Base-by-base conservation (phyloP, 352 stramenopile species). In the Phytophthora podocarpi region DNA sequence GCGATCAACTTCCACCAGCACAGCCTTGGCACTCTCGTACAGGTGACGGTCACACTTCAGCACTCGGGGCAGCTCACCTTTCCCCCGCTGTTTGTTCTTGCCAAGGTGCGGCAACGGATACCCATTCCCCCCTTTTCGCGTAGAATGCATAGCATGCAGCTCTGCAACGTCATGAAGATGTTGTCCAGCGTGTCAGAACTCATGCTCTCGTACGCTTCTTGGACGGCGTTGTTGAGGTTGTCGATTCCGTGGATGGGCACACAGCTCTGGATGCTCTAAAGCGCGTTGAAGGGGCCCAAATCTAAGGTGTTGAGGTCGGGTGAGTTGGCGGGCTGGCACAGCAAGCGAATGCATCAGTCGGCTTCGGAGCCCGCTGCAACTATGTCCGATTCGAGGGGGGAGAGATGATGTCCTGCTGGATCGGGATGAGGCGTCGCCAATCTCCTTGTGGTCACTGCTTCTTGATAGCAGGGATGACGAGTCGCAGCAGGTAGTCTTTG, bases 321-420 rank as follows among this genome's bases (percentile, higher is more conserved):
- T 2, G 46, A 54, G 32, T 43, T 54, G 9, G 46, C 7, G 3
- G 31, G 46, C 12, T 54, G 46, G 5, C 11, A 54, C 2, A n/a
- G 5, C 5, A 54, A 3, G 15, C 21, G 5, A 20, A 54, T 45
- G 13, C 24, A 26, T 32, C 34, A 54, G 2, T 23, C 46, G 5
- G 8, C 46, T 27, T 31, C 46, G 2, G 11, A 10, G 2, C 46
- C 46, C 5, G 30, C 34, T 3, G 46, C 30, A 8, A 54, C 16
- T 16, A 54, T 41, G 20, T n/a, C 46, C 4, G 30, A 18, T 12
- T 43, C 46, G 11, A 16, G 2, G 5, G 32, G 20, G 2, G 46
- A 21, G 3, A 43, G 8, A 13, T 43, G 46, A 9, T 54, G 32
- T 54, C 46, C n/a, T 43, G 46, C 46, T 54, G 46, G 13, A 54